phyloP scores from a whole-genome alignment of 1,139 yeast genomes.

The Sugiyamaella japonica region DNA sequence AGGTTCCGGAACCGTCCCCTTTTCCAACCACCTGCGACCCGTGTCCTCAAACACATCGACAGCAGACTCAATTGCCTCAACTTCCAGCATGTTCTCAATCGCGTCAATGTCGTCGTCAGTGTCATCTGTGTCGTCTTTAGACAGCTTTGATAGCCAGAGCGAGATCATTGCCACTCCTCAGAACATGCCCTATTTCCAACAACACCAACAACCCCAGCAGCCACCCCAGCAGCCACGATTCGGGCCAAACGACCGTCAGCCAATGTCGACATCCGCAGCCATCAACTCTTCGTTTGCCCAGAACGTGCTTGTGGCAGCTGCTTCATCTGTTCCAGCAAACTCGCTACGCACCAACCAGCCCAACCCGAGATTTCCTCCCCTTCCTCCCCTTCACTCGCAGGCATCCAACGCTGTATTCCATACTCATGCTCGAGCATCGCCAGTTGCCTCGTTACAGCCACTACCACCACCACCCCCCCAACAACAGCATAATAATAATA shows the following conservation, averaged over 20 bases:
- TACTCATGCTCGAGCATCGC: constrained; percentile 22
- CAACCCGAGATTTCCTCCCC: constrained; percentile 22
- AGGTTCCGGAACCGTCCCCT: background rate
- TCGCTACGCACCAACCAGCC: constrained; percentile 16
- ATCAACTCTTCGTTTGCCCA: constrained; percentile 28
- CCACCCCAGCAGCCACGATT: background rate
- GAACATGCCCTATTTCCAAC: constrained; percentile 7
- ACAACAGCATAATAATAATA: too few species aligned
- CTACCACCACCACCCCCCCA: too few species aligned
- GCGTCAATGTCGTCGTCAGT: constrained; percentile 25
- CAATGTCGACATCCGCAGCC: constrained; percentile 25
- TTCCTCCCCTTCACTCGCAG: constrained; percentile 30
- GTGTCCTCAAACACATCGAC: constrained; percentile 18
- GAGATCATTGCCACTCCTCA: background rate
- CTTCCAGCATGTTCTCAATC: constrained; percentile 21
- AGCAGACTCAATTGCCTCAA: constrained; percentile 20
- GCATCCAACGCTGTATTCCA: constrained; percentile 31
- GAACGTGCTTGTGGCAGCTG: constrained; percentile 25
- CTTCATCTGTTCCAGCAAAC: constrained; percentile 22
- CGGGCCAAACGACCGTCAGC: background rate
- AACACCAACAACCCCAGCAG: constrained; percentile 15
- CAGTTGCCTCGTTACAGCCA: background rate
- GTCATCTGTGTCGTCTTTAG: constrained; percentile 20
- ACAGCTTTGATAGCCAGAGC: constrained; percentile 12
- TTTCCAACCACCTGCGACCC: constrained; percentile 17